Evolutionary conservation across 371 early-diverging fungal genomes (phyloP), one percentile per base, ranked within the genome.

Genomic region (Apophysomyces elegans): DNA sequence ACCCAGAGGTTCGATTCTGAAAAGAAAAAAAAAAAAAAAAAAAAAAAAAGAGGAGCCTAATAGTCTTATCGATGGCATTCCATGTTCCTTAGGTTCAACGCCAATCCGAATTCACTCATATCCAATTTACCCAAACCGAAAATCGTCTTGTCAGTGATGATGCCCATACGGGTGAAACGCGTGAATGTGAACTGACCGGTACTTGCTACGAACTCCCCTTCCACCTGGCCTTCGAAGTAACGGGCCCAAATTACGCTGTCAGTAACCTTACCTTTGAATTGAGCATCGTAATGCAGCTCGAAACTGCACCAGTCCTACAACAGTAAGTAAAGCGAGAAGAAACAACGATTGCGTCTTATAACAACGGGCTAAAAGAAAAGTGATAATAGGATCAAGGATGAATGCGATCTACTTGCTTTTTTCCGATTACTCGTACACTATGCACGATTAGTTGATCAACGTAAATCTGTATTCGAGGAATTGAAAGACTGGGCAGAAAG

Each of bases 101-200:
- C 36, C 74, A 78, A 62, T 60, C 43, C 4, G 65, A 71, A 7
- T 73, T 69, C 32, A 63, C 72, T 4, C 62, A 58, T 21, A 46
- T 50, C 16, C 8, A 54, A 4, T 67, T 77, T 35, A 62, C 61
- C 13, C 39, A 63, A 37, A 63, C 70, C 47, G 56, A 70, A 0
- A 69, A 71, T 46, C 39, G 37, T 35, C 41, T 68, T 13, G 58
- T 57, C 21, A 5, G 59, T 12, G 54, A 68, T 37, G 50, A 39
- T 16, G 35, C 32, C 32, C 63, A 67, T 67, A 56, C 54, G 8
- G 68, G 45, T 13, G 70, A 70, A 6, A 66, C 66, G 57, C 66
- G 81, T 4, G 64, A 71, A 37, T 81, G 81, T 61, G 62, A 62
- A 11, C 43, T 81, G n/a, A 26, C n/a, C 3, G 81, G 81, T 1